These are phyloP conservation scores for Xylaria sp. DNA, from an alignment of 2,329 filamentous ascomycete genomes.

Conservation along the genomic window DNA sequence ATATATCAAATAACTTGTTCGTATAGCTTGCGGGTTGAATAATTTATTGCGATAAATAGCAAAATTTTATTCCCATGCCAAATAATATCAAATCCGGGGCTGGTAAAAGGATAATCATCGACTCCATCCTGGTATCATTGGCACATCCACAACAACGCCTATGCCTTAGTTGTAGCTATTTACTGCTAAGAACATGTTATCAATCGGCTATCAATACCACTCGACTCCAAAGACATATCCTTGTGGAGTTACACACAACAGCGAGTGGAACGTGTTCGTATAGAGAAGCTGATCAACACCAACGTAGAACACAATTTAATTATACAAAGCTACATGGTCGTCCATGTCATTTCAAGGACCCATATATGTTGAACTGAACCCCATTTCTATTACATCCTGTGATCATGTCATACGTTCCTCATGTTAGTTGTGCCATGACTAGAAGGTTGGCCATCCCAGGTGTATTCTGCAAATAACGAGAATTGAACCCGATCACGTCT, in stretches of 20 bases:
- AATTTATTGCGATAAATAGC: background rate
- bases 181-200: background rate
- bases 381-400: background rate
- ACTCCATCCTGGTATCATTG: slow-evolving; percentile 5
- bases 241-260: background rate
- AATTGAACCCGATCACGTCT: slow-evolving; percentile 60
- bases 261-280: background rate
- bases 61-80: background rate
- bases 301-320: background rate
- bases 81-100: background rate
- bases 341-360: background rate
- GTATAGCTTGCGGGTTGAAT: background rate
- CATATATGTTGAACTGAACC: background rate
- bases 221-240: background rate
- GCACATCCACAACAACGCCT: background rate
- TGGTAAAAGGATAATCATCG: background rate
- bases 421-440: slow-evolving; percentile 12
- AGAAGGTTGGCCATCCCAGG: slow-evolving; percentile 54
- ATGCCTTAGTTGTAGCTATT: background rate
- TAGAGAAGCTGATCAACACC: background rate
- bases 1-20: background rate
- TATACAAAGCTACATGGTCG: slow-evolving; percentile 1
- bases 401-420: background rate
- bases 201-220: background rate
- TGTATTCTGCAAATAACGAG: slow-evolving; percentile 57